A percentile compares a stretch with the other conserved stretches of the same genome.
Evolutionary conservation across 148 eudicot genomes (phyloP).

Genomic region (Rhododendron simsii): DNA sequence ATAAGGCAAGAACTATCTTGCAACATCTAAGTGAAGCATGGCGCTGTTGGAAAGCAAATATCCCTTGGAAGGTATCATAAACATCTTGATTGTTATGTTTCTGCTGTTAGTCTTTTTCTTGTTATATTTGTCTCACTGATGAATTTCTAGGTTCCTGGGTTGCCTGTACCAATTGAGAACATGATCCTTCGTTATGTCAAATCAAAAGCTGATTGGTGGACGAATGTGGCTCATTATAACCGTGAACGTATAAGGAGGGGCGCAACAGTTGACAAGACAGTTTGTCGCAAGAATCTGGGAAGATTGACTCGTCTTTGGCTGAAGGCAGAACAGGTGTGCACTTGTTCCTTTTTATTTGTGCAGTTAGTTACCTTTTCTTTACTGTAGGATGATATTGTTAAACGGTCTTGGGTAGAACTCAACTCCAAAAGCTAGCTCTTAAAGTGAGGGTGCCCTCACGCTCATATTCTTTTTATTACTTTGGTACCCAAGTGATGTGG

Average conservation of each 20-base stretch:
- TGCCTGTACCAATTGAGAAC: slow-evolving; percentile 97
- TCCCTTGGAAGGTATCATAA: slow-evolving; percentile 82
- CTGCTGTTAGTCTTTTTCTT: not conserved
- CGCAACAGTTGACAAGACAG: slow-evolving; percentile 98
- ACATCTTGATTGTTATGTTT: not conserved
- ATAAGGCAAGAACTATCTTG: slow-evolving; percentile 95
- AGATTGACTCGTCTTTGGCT: slow-evolving; percentile 98
- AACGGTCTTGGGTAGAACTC: too few species aligned
- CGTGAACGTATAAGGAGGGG: slow-evolving; percentile 99
- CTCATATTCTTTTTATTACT: too few species aligned
- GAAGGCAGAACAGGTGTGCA: slow-evolving; percentile 85
- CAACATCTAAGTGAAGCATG: slow-evolving; percentile 99
- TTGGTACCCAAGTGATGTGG: too few species aligned
- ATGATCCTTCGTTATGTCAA: slow-evolving; percentile 99
- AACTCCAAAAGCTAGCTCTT: too few species aligned
- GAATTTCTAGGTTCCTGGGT: slow-evolving; percentile 63
- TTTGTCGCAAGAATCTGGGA: slow-evolving; percentile 95
- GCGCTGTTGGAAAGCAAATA: slow-evolving; percentile 99
- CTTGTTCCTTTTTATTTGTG: not conserved
- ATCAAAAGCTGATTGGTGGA: slow-evolving; percentile 99
- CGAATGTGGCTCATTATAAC: slow-evolving; percentile 97
- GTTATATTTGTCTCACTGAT: slow-evolving; percentile 12
- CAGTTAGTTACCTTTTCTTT: not conserved
- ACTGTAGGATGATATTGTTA: too few species aligned
- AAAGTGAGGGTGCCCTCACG: too few species aligned